A percentile compares a stretch with the other conserved stretches of the same genome.
Evolutionary conservation across 805 yeast species (phyloP).

Genomic region (Candida dendrica): DNA sequence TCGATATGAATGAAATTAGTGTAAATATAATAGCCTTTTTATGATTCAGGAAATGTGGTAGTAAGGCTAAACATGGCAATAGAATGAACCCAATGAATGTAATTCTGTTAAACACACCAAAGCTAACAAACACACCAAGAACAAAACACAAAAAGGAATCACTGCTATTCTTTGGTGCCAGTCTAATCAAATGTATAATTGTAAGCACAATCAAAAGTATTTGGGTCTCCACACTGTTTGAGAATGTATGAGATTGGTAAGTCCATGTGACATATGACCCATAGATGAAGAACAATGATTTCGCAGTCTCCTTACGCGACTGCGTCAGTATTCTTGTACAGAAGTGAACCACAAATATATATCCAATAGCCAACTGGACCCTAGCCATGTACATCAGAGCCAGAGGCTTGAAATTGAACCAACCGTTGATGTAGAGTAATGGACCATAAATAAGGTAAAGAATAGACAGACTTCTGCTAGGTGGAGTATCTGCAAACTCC

Average conservation of each 20-base stretch:
- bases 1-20: conserved; percentile 25
- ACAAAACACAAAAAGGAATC: conserved; percentile 12
- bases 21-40: conserved; percentile 27
- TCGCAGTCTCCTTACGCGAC: conserved; percentile 40
- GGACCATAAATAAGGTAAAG: conserved; percentile 68
- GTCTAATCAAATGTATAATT: conserved; percentile 26
- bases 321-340: conserved; percentile 41
- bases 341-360: conserved; percentile 29
- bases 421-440: conserved; percentile 32
- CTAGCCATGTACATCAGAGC: conserved; percentile 48
- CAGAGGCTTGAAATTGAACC: conserved; percentile 35
- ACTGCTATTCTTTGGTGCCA: background rate
- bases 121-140: conserved; percentile 43
- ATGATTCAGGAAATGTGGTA: conserved; percentile 34
- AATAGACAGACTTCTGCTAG: conserved; percentile 69
- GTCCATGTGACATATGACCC: conserved; percentile 67
- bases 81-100: conserved; percentile 74
- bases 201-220: conserved; percentile 32
- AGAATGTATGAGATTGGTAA: conserved; percentile 80
- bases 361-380: conserved; percentile 33
- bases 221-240: conserved; percentile 76
- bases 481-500: conserved; percentile 58
- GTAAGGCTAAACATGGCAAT: conserved; percentile 47
- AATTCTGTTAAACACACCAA: conserved; percentile 80
- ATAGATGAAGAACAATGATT: conserved; percentile 31